Base-by-base conservation (phyloP, 106 monocot species). In the Phalaenopsis aphrodite region DNA sequence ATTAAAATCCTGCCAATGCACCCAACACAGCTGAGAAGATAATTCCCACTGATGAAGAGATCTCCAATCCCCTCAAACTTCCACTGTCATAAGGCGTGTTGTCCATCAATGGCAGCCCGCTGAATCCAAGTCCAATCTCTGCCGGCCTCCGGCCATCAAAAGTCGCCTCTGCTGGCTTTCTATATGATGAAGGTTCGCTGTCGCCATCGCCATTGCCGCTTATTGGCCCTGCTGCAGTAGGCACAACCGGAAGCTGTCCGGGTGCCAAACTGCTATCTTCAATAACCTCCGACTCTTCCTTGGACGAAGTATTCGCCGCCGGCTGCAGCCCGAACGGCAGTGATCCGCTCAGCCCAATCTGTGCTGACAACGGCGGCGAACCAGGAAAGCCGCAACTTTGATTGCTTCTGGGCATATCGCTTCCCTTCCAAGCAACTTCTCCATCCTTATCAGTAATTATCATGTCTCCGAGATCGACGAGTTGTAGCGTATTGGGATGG, bases 351-450 rank as follows among this genome's bases (percentile, higher is more conserved):
- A 0, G n/a, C 8, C 77, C 76, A 1, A 90, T 72, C 1, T 85
- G 83, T 39, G 55, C 71, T 0, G 92, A 85, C 21, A 92, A 90
- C 0, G 94, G 88, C 1, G 92, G 88, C 5, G 84, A 83, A 2
- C 88, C 86, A 3, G 89, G 85, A 80, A 75, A 9, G 12, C 84
- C 90, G 57, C 93, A 89, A 37, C 69, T 14, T 79, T 88, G 91
- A 65, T 86, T 82, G 41, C 69, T 77, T 12, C 83, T 75, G 15
- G 92, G 87, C 17, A 84, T 69, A 75, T 95, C 95, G 81, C 85
- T 92, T 5, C 90, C 95, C 81, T 87, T 92, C 95, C 95, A 95
- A 90, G 75, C 79, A 88, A 87, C 5, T 92, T 92, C 1, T 75
- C 66, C 30, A 30, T 30, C 30, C 79, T 88, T 83, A 74, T 92